Base-by-base conservation (phyloP, 75 land plant genomes). In the Pinus taeda region DNA sequence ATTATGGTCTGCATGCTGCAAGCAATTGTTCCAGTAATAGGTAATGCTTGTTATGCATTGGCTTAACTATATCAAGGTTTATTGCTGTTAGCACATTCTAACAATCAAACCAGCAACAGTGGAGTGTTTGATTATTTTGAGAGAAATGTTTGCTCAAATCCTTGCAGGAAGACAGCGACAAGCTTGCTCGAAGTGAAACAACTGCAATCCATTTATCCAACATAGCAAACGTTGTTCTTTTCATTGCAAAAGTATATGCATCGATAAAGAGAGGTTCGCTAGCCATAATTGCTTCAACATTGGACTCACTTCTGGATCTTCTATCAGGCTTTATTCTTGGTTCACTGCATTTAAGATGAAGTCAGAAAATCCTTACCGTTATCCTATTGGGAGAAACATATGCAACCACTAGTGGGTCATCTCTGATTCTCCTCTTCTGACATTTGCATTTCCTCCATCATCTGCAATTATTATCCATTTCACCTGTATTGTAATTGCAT, bases 271-370 rank as follows among this genome's bases (percentile, higher is more conserved):
- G 96, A 82, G 84, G 86, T 18, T 95, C 98, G 12, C 67, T 95
- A 74, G 96, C 98, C 5, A 95, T 95, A 29, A 87, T 95, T 76
- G 98, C 98, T 22, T 95, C 98, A 26, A 93, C 98, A 59, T 62
- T 95, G 83, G 98, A 95, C 66, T 95, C 98, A 30, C 89, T 95
- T 45, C 84, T 95, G 78, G 98, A 95, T 81, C 85, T 95, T n/a
- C 71, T 95, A 9, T 93, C 98, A 59, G 98, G 98, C 39, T 89
- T 89, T 79, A 93, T 95, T 70, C 78, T 95, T 95, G 95, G 95
- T 95, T 91, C 79, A 89, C 98, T 60, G 85, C 92, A 33, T 86
- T 83, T 75, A 83, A 88, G 57, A 95, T 95, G 95, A 87, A 86
- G 75, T 83, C 86, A 29, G 84, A 87, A 59, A 95, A 93, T 63